These are phyloP conservation scores for Kluyveromyces sp. DNA, from an alignment of 1,139 yeast species.

Conservation along the genomic window DNA sequence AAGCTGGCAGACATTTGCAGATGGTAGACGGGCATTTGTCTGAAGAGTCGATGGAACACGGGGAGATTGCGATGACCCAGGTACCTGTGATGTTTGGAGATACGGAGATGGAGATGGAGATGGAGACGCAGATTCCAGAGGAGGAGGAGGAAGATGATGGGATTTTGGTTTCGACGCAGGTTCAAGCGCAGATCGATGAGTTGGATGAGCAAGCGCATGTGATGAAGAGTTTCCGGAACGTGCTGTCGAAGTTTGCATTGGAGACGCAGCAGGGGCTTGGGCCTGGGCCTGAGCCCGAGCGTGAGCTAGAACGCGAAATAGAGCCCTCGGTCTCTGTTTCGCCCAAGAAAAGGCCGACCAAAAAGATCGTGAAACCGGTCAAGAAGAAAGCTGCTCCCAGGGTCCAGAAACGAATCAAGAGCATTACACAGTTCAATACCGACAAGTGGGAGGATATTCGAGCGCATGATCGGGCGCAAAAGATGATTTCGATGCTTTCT, in stretches of 20 bases:
- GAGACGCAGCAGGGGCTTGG: constrained; percentile 2
- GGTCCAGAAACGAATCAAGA: constrained; percentile 6
- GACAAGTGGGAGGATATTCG: constrained; percentile 11
- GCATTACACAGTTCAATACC: constrained; percentile 10
- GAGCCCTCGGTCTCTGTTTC: too few relatives aligned
- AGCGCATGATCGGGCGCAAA: constrained; percentile 14
- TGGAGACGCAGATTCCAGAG: constrained; percentile 5
- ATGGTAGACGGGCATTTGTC: constrained; percentile 2
- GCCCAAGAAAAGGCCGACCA: too few relatives aligned
- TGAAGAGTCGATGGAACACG: background rate
- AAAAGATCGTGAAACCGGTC: background rate
- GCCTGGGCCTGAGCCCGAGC: background rate
- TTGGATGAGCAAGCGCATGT: constrained; percentile 15
- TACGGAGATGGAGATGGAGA: constrained; percentile 5
- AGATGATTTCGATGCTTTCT: constrained; percentile 21
- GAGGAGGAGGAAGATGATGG: constrained; percentile 4
- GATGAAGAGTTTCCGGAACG: constrained; percentile 17
- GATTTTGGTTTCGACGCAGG: constrained; percentile 26
- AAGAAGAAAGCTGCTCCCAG: background rate
- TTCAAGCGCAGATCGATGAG: constrained; percentile 26
- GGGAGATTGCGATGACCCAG: constrained; percentile 4
- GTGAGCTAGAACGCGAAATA: too few relatives aligned
- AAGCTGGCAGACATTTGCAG: constrained; percentile 3
- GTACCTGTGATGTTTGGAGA: constrained; percentile 6
- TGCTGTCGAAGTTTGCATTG: constrained; percentile 7